Evolutionary conservation across 2,329 filamentous ascomycete species (phyloP).

Genomic region (Didymellaceae sp.): DNA sequence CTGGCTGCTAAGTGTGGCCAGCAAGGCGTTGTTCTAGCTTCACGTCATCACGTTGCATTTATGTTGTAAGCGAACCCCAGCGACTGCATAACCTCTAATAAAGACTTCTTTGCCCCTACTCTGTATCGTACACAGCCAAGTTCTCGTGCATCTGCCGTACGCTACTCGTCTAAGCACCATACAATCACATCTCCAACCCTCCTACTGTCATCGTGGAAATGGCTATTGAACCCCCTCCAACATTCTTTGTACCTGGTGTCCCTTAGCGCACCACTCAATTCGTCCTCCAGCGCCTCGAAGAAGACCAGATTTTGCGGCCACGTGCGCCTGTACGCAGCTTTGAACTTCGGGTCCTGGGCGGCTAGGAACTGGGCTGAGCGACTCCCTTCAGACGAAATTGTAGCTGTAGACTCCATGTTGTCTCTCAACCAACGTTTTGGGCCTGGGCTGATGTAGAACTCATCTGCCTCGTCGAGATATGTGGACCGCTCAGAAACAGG

Average conservation of each 20-base stretch:
- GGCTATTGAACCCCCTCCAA: slow-evolving; percentile 66
- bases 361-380: slow-evolving; percentile 35
- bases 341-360: slow-evolving; percentile 30
- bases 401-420: slow-evolving; percentile 48
- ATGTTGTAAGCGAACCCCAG: too few species aligned
- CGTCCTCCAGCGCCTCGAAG: slow-evolving; percentile 64
- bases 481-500: slow-evolving; percentile 64
- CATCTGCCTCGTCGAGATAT: slow-evolving; percentile 89
- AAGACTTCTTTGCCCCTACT: not conserved
- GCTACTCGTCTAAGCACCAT: slow-evolving; percentile 54
- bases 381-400: slow-evolving; percentile 26
- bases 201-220: slow-evolving; percentile 68
- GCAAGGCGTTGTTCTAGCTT: slow-evolving; percentile 50
- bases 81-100: too few species aligned
- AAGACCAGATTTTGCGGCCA: slow-evolving; percentile 60
- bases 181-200: slow-evolving; percentile 68
- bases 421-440: slow-evolving; percentile 48
- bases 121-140: not conserved
- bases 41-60: not conserved
- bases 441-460: slow-evolving; percentile 76
- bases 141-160: not conserved
- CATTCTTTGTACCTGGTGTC: slow-evolving; percentile 62
- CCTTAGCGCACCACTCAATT: slow-evolving; percentile 53
- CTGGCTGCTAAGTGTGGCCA: slow-evolving; percentile 63
- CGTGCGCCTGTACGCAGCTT: slow-evolving; percentile 23